A percentile compares a stretch with the other conserved stretches of the same genome.
Conservation (phyloP, 139 green algal species). For the Diplosphaera chodatii region DNA sequence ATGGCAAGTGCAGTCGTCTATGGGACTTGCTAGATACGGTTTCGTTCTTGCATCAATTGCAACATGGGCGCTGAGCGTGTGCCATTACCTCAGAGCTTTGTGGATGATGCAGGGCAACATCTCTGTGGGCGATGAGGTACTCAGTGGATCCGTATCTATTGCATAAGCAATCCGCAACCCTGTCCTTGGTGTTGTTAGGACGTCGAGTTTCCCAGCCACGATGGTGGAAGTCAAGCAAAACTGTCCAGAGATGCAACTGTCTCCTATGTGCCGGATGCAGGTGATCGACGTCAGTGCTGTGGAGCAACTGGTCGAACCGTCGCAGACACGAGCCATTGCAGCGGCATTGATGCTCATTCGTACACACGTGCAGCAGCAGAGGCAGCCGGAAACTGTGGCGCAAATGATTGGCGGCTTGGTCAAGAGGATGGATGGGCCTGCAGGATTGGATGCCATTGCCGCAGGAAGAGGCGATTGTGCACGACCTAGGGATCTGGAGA, state of each 20-base stretch:
- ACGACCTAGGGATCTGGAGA: constrained; percentile 48
- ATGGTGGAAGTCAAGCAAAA: not conserved
- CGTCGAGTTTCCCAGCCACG: no score
- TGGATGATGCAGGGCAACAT: constrained; percentile 13
- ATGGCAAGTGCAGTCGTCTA: no score
- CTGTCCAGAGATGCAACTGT: not conserved
- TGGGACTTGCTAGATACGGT: no score
- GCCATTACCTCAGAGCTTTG: no score
- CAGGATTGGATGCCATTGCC: constrained; percentile 45
- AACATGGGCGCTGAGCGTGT: no score
- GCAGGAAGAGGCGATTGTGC: constrained; percentile 39
- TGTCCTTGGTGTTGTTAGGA: no score
- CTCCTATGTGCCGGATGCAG: not conserved
- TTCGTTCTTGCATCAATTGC: no score
- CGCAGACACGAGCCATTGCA: constrained; percentile 46
- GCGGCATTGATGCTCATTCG: constrained; percentile 31
- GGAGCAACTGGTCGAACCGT: constrained; percentile 56
- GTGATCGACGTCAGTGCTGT: constrained; percentile 18
- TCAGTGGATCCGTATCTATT: not conserved
- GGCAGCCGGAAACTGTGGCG: constrained; percentile 5
- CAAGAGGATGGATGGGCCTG: constrained; percentile 20
- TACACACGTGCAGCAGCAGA: not conserved
- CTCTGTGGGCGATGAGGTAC: constrained; percentile 22
- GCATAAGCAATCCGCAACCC: not conserved
- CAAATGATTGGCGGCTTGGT: constrained; percentile 30